These are phyloP conservation scores for Penicillium decumbens DNA, from an alignment of 2,329 filamentous ascomycete species.

Conservation along the genomic window DNA sequence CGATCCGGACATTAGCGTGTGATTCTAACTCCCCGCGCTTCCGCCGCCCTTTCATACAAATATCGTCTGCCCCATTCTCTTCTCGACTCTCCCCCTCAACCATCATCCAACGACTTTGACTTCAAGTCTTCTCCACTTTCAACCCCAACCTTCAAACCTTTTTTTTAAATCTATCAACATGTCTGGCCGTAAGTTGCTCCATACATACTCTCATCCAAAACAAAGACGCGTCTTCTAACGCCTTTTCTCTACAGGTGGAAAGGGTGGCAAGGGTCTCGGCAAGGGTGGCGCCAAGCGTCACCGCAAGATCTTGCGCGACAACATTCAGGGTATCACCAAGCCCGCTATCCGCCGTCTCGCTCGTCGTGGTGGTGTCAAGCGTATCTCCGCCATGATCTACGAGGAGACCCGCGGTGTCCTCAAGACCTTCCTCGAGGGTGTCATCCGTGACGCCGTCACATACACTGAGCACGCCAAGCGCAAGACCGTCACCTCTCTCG, in stretches of 20 bases:
- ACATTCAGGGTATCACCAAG: conserved; percentile 99
- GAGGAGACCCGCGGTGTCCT: conserved; percentile 77
- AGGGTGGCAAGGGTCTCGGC: conserved; percentile 95
- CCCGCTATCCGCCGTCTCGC: conserved; percentile 97
- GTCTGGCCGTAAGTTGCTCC: conserved; percentile 54
- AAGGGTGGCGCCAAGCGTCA: conserved; percentile 99
- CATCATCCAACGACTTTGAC: conserved; percentile 22
- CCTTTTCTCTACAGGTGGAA: conserved; percentile 62
- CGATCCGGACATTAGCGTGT: conserved; percentile 32
- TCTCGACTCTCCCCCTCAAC: conserved; percentile 22
- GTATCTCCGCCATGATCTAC: conserved; percentile 96
- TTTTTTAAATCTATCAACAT: conserved; percentile 44
- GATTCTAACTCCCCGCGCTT: conserved; percentile 32
- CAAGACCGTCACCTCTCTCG: conserved; percentile 53
- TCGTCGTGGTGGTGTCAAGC: conserved; percentile 99
- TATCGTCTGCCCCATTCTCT: conserved; percentile 33
- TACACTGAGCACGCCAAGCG: conserved; percentile 81
- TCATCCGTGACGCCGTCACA: conserved; percentile 74
- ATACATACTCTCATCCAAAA: conserved; percentile 5
- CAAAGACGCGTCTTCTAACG: conserved; percentile 43
- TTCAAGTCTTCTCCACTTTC: conserved; percentile 24
- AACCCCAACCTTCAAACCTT: conserved; percentile 16
- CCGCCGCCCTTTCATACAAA: conserved; percentile 36
- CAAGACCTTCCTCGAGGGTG: conserved; percentile 78
- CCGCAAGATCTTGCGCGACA: conserved; percentile 98